Evolutionary conservation across 208 protist genomes (phyloP), one percentile per base, ranked within the genome.

Genomic region (Leptomonas seymouri): DNA sequence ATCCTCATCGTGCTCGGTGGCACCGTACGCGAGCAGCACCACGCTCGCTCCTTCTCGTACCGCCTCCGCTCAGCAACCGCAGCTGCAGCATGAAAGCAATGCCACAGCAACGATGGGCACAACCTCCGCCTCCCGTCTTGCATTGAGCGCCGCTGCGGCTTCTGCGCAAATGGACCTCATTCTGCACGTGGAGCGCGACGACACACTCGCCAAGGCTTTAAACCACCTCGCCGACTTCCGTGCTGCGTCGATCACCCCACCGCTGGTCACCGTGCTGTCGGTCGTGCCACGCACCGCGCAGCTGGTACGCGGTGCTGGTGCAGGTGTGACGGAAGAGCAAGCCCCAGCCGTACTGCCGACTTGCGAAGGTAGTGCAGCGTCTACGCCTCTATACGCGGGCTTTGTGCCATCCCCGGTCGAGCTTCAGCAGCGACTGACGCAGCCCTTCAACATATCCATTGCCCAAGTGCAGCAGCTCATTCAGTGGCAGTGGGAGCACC

Each of bases 401-500:
- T 55, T 79, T 58, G 63, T 92, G 48, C 76, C 78, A 5, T 81
- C 78, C 3, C 78, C 81, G 16, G 54, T 80, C 41, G 83, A 89
- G 72, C 48, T 89, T 64, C 86, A 89, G 51, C 78, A 74, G 30
- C 76, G 79, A 27, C 50, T 67, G 23, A n/a, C 53, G 9, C 63
- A 78, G 44, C 62, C 65, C 59, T 88, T 85, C 63, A 73, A 86
- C 74, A 76, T 89, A n/a, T 80, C 58, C 55, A 75, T 90, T 15
- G 60, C 67, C 2, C 83, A 93, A 45, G 54, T 90, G 42, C 79
- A 90, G 67, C 87, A 90, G 67, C 75, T 93, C 7, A 56, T 93
- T 7, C 84, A 86, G 63, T 93, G 87, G 87, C 87, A 93, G 64
- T 93, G 84, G 81, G 87, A 93, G 69, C 71, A 88, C 62, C 71